These are phyloP conservation scores for Hondaea fermentalgiana DNA, from an alignment of 108 stramenopile genomes.

Conservation along the genomic window DNA sequence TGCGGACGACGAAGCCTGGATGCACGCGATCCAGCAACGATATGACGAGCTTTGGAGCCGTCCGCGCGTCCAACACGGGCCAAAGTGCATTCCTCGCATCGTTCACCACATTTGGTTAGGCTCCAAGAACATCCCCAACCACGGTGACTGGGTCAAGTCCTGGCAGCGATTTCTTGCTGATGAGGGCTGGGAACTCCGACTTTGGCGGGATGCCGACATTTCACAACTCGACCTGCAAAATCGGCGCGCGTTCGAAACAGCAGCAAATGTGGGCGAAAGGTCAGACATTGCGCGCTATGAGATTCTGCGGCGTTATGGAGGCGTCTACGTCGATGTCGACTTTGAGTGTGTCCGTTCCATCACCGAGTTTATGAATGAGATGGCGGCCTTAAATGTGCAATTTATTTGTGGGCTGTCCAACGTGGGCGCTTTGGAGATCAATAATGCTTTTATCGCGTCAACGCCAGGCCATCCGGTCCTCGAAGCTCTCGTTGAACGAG, in stretches of 20 bases:
- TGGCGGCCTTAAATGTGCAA: not conserved
- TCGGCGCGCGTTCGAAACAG: not conserved
- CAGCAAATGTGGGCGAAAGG: not conserved
- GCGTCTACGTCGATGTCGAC: conserved; percentile 4
- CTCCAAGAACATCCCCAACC: not conserved
- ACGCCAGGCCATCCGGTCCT: not conserved
- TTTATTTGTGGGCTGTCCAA: not conserved
- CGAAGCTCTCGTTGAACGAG: not conserved
- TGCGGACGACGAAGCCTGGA: not conserved
- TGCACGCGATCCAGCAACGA: not conserved
- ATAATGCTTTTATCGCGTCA: not conserved
- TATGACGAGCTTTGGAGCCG: not conserved
- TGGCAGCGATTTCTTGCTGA: not conserved
- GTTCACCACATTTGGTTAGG: conserved; percentile 13
- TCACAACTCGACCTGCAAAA: not conserved
- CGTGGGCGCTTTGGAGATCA: not conserved
- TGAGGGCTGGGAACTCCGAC: not conserved
- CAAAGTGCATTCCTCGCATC: not conserved
- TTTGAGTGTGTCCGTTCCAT: not conserved
- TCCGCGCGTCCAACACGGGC: not conserved
- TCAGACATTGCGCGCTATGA: not conserved
- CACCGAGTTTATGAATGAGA: not conserved
- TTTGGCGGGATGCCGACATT: not conserved
- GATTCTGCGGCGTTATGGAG: not conserved
- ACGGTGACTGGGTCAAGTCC: not conserved